Evolutionary conservation across 2,329 filamentous ascomycete genomes (phyloP), one percentile per base, ranked within the genome.

Genomic region (Curvularia lunata): DNA sequence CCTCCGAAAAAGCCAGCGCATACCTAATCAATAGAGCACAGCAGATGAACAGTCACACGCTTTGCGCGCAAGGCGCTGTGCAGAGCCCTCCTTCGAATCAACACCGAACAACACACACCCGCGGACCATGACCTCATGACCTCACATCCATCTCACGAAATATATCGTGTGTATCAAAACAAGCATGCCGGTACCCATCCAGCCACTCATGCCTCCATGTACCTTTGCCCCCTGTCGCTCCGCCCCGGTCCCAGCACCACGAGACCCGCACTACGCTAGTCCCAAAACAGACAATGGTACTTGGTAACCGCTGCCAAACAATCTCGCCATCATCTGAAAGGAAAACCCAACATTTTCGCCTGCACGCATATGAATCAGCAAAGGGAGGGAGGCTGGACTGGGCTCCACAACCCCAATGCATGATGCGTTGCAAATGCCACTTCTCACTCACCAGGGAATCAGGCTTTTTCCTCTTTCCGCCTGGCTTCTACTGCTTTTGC

Each of bases 221-320:
- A 34, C 1, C 32, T 6, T 4, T 34, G 12, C 32, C 12, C 40
- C 21, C 40, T 8, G 21, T 23, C 21, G 40, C 40, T 7, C 13
- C 21, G 25, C 21, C 40, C 21, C 13, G 12, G 21, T 5, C 12
- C 13, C 40, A 19, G 21, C 12, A 13, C 40, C 40, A 42, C 40
- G 12, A 43, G 34, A 43, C 23, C 21, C 23, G 12, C 41, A 7
- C 28, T 12, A 8, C 42, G 12, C 54, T 57, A 57, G 37, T 37
- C 54, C 49, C 43, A 53, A 43, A 57, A 53, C 37, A 48, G 54
- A 53, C 37, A 57, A 57, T 57, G 54, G 54, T 57, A 46, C 41
- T 37, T 13, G 16, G 5, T 30, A 30, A n/a, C 16, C 16, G 13
- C 34, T 4, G 8, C 6, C 5, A 37, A n/a, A 25, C 25, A 43